These are phyloP conservation scores for Mollisiaceae sp. DNA, from an alignment of 2,329 filamentous ascomycete genomes.

Conservation along the genomic window DNA sequence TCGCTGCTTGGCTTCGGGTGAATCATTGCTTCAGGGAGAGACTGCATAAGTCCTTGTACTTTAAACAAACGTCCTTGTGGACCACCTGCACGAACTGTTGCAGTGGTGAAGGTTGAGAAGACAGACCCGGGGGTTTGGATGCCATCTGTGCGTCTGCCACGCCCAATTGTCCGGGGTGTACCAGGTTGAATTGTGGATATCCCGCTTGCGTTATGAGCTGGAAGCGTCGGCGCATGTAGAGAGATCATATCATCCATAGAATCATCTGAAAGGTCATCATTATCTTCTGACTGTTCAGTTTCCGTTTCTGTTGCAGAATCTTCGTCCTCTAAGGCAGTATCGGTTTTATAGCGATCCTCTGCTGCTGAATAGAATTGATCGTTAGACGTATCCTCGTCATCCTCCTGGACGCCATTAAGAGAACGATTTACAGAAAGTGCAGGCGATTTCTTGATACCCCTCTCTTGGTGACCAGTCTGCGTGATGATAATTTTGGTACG, in stretches of 20 bases:
- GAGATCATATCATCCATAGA: slow-evolving; percentile 94
- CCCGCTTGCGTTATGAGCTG: slow-evolving; percentile 77
- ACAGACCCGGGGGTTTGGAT: slow-evolving; percentile 85
- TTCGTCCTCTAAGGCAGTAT: slow-evolving; percentile 59
- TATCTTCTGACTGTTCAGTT: slow-evolving; percentile 66
- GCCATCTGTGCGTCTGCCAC: slow-evolving; percentile 70
- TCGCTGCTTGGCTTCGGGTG: slow-evolving; percentile 78
- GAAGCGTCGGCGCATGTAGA: slow-evolving; percentile 77
- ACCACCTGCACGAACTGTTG: slow-evolving; percentile 76
- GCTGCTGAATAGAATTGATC: slow-evolving; percentile 93
- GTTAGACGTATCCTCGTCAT: slow-evolving; percentile 82
- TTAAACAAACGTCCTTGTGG: slow-evolving; percentile 82
- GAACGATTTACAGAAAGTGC: slow-evolving; percentile 54
- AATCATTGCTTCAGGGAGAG: slow-evolving; percentile 77
- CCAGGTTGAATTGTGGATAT: slow-evolving; percentile 80
- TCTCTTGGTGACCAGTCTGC: slow-evolving; percentile 61
- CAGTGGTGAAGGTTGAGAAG: slow-evolving; percentile 85
- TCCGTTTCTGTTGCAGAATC: slow-evolving; percentile 65
- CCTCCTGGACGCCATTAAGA: slow-evolving; percentile 63
- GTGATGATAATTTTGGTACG: slow-evolving; percentile 85
- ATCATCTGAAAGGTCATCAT: slow-evolving; percentile 86
- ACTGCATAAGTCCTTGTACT: slow-evolving; percentile 73
- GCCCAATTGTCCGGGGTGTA: slow-evolving; percentile 73
- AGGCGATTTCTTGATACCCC: slow-evolving; percentile 54
- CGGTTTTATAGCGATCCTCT: slow-evolving; percentile 72